Conservation (phyloP, 768 basidiomycete species). For the Russula griseocarnosa region DNA sequence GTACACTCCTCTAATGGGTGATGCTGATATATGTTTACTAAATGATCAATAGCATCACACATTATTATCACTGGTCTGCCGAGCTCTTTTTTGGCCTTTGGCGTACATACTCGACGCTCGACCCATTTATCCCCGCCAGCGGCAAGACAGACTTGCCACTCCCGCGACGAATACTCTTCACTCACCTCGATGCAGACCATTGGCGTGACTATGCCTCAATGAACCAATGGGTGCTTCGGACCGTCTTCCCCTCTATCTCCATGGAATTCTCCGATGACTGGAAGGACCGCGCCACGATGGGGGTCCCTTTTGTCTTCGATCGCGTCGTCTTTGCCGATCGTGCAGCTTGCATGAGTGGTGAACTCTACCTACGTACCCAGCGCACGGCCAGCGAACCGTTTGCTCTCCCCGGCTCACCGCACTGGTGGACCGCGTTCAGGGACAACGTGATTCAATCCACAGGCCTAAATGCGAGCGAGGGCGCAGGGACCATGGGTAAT, state of each 20-base stretch:
- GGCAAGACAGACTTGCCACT: conserved; percentile 73
- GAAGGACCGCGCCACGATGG: conserved; percentile 70
- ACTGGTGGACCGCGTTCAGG: conserved; percentile 84
- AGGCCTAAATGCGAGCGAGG: conserved; percentile 48
- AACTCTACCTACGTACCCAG: conserved; percentile 62
- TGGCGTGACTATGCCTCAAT: conserved; percentile 91
- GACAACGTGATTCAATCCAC: conserved; percentile 70
- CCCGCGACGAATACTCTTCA: conserved; percentile 71
- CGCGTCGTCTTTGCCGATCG: conserved; percentile 87
- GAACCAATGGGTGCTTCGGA: conserved; percentile 84
- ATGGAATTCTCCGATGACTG: conserved; percentile 84
- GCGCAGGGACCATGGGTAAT: conserved; percentile 37
- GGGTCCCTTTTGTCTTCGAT: conserved; percentile 71
- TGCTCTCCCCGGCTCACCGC: conserved; percentile 61
- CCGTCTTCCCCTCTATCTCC: conserved; percentile 72
- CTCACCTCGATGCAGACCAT: conserved; percentile 64
- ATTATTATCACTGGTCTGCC: conserved; percentile 93
- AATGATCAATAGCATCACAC: conserved; percentile 58
- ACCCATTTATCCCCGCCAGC: conserved; percentile 57
- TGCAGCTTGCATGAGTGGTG: conserved; percentile 73
- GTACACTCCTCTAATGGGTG: conserved; percentile 30
- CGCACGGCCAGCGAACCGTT: conserved; percentile 76
- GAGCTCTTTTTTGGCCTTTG: conserved; percentile 91
- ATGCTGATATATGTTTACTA: background rate
- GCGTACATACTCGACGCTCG: conserved; percentile 82